These are phyloP conservation scores for Blumeria graminis DNA, from an alignment of 2,329 filamentous ascomycete species.

Conservation along the genomic window DNA sequence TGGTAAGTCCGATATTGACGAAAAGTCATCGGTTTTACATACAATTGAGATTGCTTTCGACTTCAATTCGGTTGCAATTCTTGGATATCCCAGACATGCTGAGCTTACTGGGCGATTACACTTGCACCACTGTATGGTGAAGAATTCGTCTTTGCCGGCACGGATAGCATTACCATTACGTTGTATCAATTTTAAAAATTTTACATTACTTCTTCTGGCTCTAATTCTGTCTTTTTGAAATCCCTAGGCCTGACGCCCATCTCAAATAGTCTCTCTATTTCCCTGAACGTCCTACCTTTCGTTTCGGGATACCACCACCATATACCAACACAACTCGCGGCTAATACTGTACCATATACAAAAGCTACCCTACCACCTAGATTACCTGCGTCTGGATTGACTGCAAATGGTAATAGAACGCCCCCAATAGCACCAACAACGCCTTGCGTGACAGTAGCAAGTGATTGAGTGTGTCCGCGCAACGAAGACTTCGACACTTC, in stretches of 20 bases:
- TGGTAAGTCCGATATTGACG: too few species aligned
- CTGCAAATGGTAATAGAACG: slow-evolving; percentile 6
- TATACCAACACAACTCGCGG: slow-evolving; percentile 17
- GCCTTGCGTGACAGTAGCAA: slow-evolving; percentile 8
- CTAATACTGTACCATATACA: slow-evolving; percentile 19
- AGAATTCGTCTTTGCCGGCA: too few species aligned
- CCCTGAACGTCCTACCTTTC: slow-evolving; percentile 20
- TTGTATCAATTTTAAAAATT: too few species aligned
- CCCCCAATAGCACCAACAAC: slow-evolving; percentile 7
- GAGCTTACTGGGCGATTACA: too few species aligned
- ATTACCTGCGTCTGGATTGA: slow-evolving; percentile 20
- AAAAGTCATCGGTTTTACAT: too few species aligned
- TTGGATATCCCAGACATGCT: too few species aligned
- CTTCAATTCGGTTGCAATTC: too few species aligned
- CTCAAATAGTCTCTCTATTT: slow-evolving; percentile 23
- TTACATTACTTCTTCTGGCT: background rate
- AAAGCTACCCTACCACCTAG: slow-evolving; percentile 19
- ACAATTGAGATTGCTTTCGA: too few species aligned
- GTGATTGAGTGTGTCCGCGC: slow-evolving; percentile 11
- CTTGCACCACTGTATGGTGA: too few species aligned
- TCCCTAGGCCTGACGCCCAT: slow-evolving; percentile 12
- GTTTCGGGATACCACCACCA: slow-evolving; percentile 24
- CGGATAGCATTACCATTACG: too few species aligned
- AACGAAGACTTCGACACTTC: slow-evolving; percentile 22
- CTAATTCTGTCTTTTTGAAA: slow-evolving; percentile 4